Conservation (phyloP, 1,284 basidiomycete species). For the Vanrija pseudolonga region DNA sequence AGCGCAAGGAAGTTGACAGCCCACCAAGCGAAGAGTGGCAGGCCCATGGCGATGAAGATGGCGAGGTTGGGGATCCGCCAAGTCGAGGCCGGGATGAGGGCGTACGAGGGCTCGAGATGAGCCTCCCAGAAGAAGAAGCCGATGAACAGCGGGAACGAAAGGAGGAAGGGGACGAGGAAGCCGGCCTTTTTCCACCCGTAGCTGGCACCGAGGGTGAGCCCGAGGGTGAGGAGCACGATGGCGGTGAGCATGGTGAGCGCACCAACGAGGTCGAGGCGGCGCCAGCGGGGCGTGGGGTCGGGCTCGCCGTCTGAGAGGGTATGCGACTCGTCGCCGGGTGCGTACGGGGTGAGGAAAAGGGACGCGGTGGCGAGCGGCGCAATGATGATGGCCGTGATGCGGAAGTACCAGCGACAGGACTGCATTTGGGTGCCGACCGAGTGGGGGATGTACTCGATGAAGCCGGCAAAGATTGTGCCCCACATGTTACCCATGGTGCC, state of each 20-base stretch:
- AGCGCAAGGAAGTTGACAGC: conserved; percentile 19
- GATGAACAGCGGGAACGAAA: conserved; percentile 34
- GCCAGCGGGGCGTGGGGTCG: conserved; percentile 11
- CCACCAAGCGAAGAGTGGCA: conserved; percentile 42
- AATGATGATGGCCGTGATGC: conserved; percentile 24
- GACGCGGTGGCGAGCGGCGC: conserved; percentile 27
- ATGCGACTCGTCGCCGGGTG: too few relatives aligned
- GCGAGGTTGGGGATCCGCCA: conserved; percentile 45
- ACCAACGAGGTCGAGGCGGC: conserved; percentile 39
- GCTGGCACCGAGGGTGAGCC: conserved; percentile 40
- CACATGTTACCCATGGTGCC: conserved; percentile 45
- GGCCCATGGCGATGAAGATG: conserved; percentile 32
- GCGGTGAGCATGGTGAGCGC: conserved; percentile 31
- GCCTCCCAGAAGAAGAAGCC: conserved; percentile 37
- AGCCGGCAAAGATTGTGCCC: conserved; percentile 37
- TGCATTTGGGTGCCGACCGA: conserved; percentile 33
- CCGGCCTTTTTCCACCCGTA: conserved; percentile 37
- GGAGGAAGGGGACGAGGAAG: conserved; percentile 46
- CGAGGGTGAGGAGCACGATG: conserved; percentile 42
- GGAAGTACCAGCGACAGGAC: conserved; percentile 42
- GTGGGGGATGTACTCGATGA: conserved; percentile 45
- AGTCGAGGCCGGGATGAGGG: conserved; percentile 34
- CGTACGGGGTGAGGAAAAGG: conserved; percentile 22
- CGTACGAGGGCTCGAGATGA: conserved; percentile 26
- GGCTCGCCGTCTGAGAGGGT: conserved; percentile 17